phyloP scores from a whole-genome alignment of 176 grass and related monocot species.

The Zea luxurians region DNA sequence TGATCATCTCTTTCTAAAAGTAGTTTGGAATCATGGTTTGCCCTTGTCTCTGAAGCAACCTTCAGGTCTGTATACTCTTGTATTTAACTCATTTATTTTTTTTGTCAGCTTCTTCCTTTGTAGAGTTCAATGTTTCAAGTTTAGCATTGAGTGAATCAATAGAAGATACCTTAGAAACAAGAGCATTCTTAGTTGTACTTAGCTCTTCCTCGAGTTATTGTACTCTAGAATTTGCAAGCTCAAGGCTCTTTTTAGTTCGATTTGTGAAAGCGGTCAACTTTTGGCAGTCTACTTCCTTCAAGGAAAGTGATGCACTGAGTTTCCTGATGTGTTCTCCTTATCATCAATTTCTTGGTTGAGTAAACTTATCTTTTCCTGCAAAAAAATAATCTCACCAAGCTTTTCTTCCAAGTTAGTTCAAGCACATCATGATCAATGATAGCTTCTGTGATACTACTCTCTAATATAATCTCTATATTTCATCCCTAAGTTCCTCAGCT shows the following conservation, averaged over 20 bases:
- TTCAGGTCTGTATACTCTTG: constrained; percentile 63
- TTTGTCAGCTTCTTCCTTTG: constrained; percentile 60
- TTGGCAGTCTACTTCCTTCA: constrained; percentile 64
- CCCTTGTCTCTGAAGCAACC: constrained; percentile 43
- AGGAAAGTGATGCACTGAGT: constrained; percentile 62
- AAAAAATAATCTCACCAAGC: constrained; percentile 44
- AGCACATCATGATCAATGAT: constrained; percentile 57
- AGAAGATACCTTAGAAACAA: too few relatives aligned
- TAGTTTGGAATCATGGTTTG: constrained; percentile 40
- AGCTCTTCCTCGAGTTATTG: constrained; percentile 49
- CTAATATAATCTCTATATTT: constrained; percentile 55
- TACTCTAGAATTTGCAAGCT: constrained; percentile 61
- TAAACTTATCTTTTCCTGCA: constrained; percentile 63
- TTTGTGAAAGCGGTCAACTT: constrained; percentile 48
- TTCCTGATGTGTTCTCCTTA: constrained; percentile 62
- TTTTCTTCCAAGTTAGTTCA: constrained; percentile 22
- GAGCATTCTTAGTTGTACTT: too few relatives aligned
- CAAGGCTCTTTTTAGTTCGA: constrained; percentile 54
- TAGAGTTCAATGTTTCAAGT: constrained; percentile 16
- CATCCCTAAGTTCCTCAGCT: constrained; percentile 59
- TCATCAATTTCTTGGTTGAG: constrained; percentile 58
- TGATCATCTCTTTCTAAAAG: constrained; percentile 64
- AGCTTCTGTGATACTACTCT: constrained; percentile 52
- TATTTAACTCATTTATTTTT: constrained; percentile 50
- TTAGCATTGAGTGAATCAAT: too few relatives aligned